Evolutionary conservation across 352 stramenopile genomes (phyloP).

Genomic region (Phytopythium oedochilum): DNA sequence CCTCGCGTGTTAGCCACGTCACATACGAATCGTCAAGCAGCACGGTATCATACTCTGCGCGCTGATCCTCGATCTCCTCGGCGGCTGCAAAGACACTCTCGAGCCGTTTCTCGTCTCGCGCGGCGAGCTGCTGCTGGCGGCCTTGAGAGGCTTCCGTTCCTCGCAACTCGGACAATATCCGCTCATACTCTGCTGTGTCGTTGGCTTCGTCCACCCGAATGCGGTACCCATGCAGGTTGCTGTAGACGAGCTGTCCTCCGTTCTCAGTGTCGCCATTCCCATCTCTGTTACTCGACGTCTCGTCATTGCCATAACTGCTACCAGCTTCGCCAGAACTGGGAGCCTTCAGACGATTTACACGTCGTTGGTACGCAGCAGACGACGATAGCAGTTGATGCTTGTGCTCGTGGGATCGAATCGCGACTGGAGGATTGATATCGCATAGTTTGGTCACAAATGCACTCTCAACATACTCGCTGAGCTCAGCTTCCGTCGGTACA

Average conservation of each 20-base stretch:
- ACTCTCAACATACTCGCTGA: conserved; percentile 16
- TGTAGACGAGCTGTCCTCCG: conserved; percentile 47
- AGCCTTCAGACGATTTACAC: background rate
- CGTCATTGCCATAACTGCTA: background rate
- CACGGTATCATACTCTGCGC: conserved; percentile 32
- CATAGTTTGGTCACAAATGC: conserved; percentile 8
- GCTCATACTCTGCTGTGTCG: conserved; percentile 64
- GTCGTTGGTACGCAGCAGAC: conserved; percentile 17
- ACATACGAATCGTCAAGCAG: conserved; percentile 31
- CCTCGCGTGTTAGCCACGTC: conserved; percentile 38
- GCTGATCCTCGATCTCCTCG: conserved; percentile 48
- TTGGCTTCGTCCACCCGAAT: conserved; percentile 60
- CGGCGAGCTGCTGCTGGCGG: conserved; percentile 19
- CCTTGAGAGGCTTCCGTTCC: conserved; percentile 31
- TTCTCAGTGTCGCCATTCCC: conserved; percentile 7
- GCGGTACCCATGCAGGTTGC: conserved; percentile 76
- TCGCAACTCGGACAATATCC: conserved; percentile 66
- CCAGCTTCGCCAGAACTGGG: background rate
- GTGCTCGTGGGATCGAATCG: conserved; percentile 26
- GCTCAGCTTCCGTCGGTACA: conserved; percentile 6
- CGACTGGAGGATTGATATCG: conserved; percentile 27
- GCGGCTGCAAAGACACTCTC: conserved; percentile 12
- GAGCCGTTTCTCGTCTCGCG: conserved; percentile 28
- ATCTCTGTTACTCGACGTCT: conserved; percentile 1
- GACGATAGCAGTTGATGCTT: conserved; percentile 31